Base-by-base conservation (phyloP, 2,329 filamentous ascomycete genomes). In the Pseudogymnoascus sp. region DNA sequence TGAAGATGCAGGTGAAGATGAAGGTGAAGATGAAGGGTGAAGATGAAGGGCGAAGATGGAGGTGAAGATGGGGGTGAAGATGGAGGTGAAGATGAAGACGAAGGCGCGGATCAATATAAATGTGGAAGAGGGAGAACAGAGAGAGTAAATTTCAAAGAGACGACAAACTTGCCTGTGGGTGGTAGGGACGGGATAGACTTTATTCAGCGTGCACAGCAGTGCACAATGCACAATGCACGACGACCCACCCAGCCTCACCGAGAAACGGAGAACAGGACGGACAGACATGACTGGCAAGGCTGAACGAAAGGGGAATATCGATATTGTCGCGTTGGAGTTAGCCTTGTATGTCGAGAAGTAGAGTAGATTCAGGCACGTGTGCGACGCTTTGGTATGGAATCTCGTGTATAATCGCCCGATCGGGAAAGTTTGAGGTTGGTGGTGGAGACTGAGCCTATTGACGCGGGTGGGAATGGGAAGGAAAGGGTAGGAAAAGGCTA, bases 351-450 rank as follows among this genome's bases (percentile, higher is more conserved):
- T 21, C 7, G 18, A 42, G 10, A 31, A 31, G 28, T 10, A 31
- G 28, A 31, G 28, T 31, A 53, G 25, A 28, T 2, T 38, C 21
- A 8, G 47, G 25, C 47, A 53, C 47, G 25, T 53, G 14, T 31
- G n/a, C 12, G 47, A 28, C 16, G 25, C 8, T 10, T 8, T 16
- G 7, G 42, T 23, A 50, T 50, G 28, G 28, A 31, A 31, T 31
- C 23, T 53, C 47, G 47, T 53, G 47, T 53, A 53, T 53, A 53
- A 53, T 53, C 47, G 25, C 47, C 47, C 47, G 47, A 53, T 53
- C n/a, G 25, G 47, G 47, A 31, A 53, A 53, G 25, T 31, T 4
- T 53, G 47, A 31, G 28, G 28, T 10, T 31, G 28, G 10, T 53
- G 25, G 47, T 53, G 47, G 47, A 53, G 47, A 25, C 47, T 53